Evolutionary conservation across 1,284 basidiomycete genomes (phyloP), one percentile per base, ranked within the genome.

Genomic region (Irpex sp.): DNA sequence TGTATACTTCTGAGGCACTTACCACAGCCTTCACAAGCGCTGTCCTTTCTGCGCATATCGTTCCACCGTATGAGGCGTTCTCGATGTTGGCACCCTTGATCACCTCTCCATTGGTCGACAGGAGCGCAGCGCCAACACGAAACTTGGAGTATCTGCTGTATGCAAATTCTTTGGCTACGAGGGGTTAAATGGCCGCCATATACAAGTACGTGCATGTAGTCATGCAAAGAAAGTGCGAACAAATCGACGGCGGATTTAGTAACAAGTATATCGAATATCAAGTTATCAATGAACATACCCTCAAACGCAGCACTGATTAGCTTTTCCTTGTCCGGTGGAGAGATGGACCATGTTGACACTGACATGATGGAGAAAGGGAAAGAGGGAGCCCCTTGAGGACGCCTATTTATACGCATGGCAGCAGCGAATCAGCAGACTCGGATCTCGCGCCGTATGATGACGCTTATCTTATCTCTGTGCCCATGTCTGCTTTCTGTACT

Each of bases 21-120:
- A 94, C 93, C 21, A 90, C 84, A 19, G 92, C 93, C 73, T 95
- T 95, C 21, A 93, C 89, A 58, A 96, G 79, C 0, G 94, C 94
- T 0, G 93, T 95, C 36, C 94, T 81, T 73, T 97, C 94, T 0
- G 94, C 95, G 68, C 94, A 97, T 64, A 96, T 94, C 0, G 87
- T 83, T 6, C 81, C 89, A 15, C 95, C 92, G 72, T 94, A 95
- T 0, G 92, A 93, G 0, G 93, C 93, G 70, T 97, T 97, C 77
- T 97, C 95, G 63, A 97, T 83, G 71, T 96, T 97, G 46, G 89
- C 87, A 4, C 95, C 94, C 60, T 86, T 90, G 65, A 95, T 83
- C 47, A 96, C 84, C 11, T 80, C 76, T 0, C 92, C 93, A 63
- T 89, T 83, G 0, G 82, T 73, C 1, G 87, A 80, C 17, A 96